Evolutionary conservation across 2,329 filamentous ascomycete genomes (phyloP).

Genomic region (Fusarium sp.): DNA sequence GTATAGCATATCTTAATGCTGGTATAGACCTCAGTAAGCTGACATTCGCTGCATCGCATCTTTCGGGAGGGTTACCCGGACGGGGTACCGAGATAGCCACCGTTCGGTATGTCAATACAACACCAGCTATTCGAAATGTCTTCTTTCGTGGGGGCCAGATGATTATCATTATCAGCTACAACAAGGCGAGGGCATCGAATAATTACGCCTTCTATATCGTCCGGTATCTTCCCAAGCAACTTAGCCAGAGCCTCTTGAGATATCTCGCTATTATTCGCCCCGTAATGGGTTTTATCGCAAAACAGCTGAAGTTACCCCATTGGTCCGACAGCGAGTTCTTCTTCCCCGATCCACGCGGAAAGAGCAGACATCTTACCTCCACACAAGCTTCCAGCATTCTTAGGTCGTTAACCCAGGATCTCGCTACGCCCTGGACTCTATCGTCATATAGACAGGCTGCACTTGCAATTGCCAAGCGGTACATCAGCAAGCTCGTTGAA

Average conservation of each 20-base stretch:
- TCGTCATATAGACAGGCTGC: background rate
- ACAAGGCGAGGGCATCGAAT: background rate
- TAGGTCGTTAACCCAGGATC: background rate
- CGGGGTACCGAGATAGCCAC: background rate
- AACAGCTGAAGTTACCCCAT: background rate
- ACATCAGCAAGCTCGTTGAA: background rate
- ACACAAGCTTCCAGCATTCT: background rate
- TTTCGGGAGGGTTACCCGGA: background rate
- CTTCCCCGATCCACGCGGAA: background rate
- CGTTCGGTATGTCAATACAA: background rate
- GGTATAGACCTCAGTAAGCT: background rate
- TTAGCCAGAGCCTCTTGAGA: background rate
- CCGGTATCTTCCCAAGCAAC: background rate
- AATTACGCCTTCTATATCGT: background rate
- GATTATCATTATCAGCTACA: background rate
- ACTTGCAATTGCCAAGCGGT: background rate
- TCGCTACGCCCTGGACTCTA: background rate
- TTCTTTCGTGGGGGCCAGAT: background rate
- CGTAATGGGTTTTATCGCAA: background rate
- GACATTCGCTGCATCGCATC: background rate
- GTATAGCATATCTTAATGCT: background rate
- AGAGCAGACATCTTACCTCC: background rate
- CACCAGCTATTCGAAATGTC: background rate
- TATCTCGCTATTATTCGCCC: background rate
- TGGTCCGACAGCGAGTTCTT: background rate